A percentile compares a stretch with the other conserved stretches of the same genome.
phyloP scores from a whole-genome alignment of 176 grass and related monocot genomes.

The Canna indica region DNA sequence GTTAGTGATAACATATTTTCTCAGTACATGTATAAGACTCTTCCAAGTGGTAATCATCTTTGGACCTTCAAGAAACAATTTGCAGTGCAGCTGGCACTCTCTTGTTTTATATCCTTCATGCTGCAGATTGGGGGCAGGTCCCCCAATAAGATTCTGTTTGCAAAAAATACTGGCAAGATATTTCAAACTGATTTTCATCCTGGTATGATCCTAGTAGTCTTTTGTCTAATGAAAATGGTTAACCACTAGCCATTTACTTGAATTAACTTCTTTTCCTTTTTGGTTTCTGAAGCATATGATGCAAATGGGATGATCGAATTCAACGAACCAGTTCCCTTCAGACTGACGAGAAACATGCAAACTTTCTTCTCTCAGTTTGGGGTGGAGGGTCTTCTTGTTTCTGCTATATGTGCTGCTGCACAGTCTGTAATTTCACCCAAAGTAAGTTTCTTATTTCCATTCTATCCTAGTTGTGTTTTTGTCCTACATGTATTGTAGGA shows the following conservation, averaged over 20 bases:
- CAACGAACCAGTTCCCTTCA: conserved; percentile 91
- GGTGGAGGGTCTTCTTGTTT: conserved; percentile 89
- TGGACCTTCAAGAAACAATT: conserved; percentile 99
- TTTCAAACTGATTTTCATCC: conserved; percentile 99
- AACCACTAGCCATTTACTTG: background rate
- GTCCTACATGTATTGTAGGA: no score
- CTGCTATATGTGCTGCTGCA: conserved; percentile 90
- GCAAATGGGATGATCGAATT: conserved; percentile 94
- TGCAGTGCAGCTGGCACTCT: conserved; percentile 84
- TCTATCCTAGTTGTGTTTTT: no score
- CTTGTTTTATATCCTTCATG: conserved; percentile 98
- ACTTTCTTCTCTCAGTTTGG: conserved; percentile 97
- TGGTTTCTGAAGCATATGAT: conserved; percentile 81
- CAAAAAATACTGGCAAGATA: conserved; percentile 97
- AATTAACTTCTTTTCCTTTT: conserved; percentile 13
- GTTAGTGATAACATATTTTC: conserved; percentile 96
- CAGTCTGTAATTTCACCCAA: conserved; percentile 91
- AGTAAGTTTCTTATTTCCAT: conserved; percentile 35
- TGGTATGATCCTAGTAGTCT: conserved; percentile 32
- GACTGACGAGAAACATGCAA: conserved; percentile 93
- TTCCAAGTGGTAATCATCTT: conserved; percentile 83
- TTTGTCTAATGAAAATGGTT: background rate
- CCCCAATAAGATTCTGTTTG: conserved; percentile 96
- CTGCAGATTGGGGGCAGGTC: conserved; percentile 93
- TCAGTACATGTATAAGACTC: conserved; percentile 97